Percentiles rank a stretch among this genome's conserved stretches.
Conservation (phyloP, 2,329 filamentous ascomycete species). For the Arachnomyces sp. region DNA sequence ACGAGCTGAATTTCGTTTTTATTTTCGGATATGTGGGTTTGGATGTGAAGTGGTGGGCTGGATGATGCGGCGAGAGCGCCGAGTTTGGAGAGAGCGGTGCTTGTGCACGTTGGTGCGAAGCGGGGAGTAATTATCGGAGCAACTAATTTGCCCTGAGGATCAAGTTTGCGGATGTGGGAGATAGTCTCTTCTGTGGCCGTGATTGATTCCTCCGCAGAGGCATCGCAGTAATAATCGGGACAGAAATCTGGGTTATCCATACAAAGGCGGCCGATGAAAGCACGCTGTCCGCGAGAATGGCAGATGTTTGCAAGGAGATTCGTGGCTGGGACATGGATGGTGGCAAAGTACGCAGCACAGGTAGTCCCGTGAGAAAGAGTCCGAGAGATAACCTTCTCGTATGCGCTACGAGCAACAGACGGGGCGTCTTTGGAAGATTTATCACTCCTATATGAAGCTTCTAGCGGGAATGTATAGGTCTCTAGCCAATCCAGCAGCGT, state of each 20-base stretch:
- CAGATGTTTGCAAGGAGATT: constrained; percentile 84
- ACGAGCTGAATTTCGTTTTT: constrained; percentile 64
- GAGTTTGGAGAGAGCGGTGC: constrained; percentile 51
- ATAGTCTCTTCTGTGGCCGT: constrained; percentile 52
- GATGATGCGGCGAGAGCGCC: constrained; percentile 56
- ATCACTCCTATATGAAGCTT: constrained; percentile 56
- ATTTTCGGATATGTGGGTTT: constrained; percentile 91
- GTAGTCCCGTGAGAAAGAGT: constrained; percentile 89
- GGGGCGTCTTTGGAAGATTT: constrained; percentile 18
- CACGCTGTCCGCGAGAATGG: constrained; percentile 69
- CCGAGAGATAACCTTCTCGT: constrained; percentile 66
- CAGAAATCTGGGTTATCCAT: constrained; percentile 67
- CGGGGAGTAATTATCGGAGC: constrained; percentile 70
- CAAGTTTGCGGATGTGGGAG: constrained; percentile 56
- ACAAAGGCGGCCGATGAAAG: constrained; percentile 87
- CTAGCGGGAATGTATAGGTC: constrained; percentile 90
- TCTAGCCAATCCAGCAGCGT: constrained; percentile 91
- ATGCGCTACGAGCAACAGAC: constrained; percentile 44
- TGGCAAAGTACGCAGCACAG: constrained; percentile 90
- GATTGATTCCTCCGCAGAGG: constrained; percentile 51
- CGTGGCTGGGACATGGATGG: constrained; percentile 76
- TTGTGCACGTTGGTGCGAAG: constrained; percentile 50
- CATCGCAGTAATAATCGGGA: constrained; percentile 73
- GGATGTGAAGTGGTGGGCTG: constrained; percentile 53
- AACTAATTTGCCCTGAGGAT: constrained; percentile 56